phyloP scores from a whole-genome alignment of 495 filamentous ascomycete species.

The Neurospora tetrasperma region DNA sequence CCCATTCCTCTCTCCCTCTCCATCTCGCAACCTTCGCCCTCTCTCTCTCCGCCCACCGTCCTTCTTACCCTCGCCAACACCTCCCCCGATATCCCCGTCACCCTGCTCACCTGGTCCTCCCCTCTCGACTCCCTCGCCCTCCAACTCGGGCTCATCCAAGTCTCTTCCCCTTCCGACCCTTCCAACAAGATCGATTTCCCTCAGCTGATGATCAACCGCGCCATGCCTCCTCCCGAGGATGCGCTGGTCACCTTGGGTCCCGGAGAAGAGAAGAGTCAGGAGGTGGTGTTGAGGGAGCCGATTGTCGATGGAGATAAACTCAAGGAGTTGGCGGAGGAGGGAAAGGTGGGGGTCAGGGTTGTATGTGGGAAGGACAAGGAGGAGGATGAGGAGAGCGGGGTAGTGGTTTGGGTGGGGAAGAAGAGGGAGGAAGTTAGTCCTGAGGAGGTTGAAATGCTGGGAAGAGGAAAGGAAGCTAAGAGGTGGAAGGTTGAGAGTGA shows the following conservation, averaged over 20 bases:
- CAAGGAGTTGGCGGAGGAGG: background rate
- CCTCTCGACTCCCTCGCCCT: conserved; percentile 39
- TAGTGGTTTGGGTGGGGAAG: background rate
- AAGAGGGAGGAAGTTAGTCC: background rate
- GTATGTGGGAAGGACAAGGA: background rate
- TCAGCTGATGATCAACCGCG: conserved; percentile 35
- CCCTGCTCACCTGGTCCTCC: conserved; percentile 38
- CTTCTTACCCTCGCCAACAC: conserved; percentile 33
- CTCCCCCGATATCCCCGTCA: conserved; percentile 26
- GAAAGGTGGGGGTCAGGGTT: background rate
- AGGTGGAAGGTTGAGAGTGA: background rate
- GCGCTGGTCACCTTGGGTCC: conserved; percentile 35
- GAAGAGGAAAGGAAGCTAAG: background rate
- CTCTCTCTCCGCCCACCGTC: conserved; percentile 6
- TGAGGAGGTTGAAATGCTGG: background rate
- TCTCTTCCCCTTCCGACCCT: conserved; percentile 21
- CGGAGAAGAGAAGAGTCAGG: conserved; percentile 1
- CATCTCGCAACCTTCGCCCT: background rate
- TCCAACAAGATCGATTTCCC: conserved; percentile 25
- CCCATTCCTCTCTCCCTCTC: background rate
- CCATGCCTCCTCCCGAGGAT: conserved; percentile 31
- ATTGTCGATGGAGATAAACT: background rate
- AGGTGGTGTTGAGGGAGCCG: background rate
- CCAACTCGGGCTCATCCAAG: conserved; percentile 35
- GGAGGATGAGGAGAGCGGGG: background rate